Base-by-base conservation (phyloP, 2,329 filamentous ascomycete genomes). In the Cladophialophora psammophila region DNA sequence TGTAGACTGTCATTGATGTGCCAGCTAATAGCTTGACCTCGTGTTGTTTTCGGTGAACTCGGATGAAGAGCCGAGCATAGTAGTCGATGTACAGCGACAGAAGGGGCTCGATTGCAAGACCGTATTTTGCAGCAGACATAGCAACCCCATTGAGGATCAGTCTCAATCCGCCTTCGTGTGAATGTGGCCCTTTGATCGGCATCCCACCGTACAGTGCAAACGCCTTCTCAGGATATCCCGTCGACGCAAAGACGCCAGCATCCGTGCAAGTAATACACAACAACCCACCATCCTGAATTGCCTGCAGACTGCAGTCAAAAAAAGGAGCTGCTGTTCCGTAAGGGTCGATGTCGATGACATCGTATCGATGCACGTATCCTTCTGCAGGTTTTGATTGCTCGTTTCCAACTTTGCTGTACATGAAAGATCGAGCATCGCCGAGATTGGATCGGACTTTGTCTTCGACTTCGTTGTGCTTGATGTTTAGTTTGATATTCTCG, bases 221-320 rank as follows among this genome's bases (percentile, higher is more conserved):
- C 2, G 93, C 88, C 82, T 99, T 99, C 78, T 99, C 95, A 1
- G 92, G 89, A 76, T 98, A 99, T 64, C 94, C 93, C 72, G 92
- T 91, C 0, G 94, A 97, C 1, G 94, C 94, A 86, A 94, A 99
- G 2, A 99, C 92, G 9, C 91, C 93, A 9, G 94, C 94, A 78
- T 99, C 95, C 0, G 95, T 99, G 79, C 95, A 99, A 1, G 95
- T 99, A 5, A 99, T 91, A 77, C 94, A 97, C 4, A 99, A 85
- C 45, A 99, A 84, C 3, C 95, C 95, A 1, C 94, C 94, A 73
- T 97, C 92, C 70, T 91, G 88, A 7, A 97, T 86, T 1, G 92
- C 88, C 79, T 97, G 94, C 8, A 99, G 84, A 1, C 95, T 93
- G 1, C 92, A 89, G 76, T 99, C 95, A 62, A 99, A 86, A 78